Conservation (phyloP, 129 eudicot genomes). For the Escallonia herrerae region DNA sequence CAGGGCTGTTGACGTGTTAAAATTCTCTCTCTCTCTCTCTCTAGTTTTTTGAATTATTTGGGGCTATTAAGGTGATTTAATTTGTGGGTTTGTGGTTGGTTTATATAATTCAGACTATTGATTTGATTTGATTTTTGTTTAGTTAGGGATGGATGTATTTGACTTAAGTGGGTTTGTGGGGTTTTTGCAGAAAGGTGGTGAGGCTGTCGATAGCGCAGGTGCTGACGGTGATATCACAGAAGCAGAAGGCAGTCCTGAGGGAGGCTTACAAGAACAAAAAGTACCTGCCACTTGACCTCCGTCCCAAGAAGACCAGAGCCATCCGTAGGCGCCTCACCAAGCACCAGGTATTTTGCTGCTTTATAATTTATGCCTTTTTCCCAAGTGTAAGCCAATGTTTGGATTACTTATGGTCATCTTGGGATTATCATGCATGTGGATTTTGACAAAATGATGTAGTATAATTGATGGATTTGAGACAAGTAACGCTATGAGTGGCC, state of each 20-base stretch:
- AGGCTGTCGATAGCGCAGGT: conserved; percentile 47
- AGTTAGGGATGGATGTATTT: background rate
- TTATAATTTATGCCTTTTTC: background rate
- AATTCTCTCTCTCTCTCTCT: too few species aligned
- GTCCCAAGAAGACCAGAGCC: conserved; percentile 63
- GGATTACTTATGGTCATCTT: too few species aligned
- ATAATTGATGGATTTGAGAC: too few species aligned
- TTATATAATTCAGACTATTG: too few species aligned
- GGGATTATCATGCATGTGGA: too few species aligned
- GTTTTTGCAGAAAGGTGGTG: conserved; percentile 35
- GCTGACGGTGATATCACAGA: conserved; percentile 52
- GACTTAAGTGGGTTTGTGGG: background rate
- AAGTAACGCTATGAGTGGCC: too few species aligned
- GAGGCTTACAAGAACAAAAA: conserved; percentile 56
- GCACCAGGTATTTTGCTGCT: conserved; percentile 33
- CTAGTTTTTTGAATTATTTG: background rate
- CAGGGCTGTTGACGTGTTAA: too few species aligned
- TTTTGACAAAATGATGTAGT: too few species aligned
- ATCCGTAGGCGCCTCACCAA: conserved; percentile 50
- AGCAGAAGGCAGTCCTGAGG: conserved; percentile 45
- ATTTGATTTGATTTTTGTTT: background rate
- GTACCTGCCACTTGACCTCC: conserved; percentile 53
- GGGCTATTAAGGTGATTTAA: too few species aligned
- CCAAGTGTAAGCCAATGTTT: too few species aligned
- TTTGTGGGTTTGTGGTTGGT: background rate